Conservation (phyloP, 495 filamentous ascomycete species). For the Aspergillus cavernicola region DNA sequence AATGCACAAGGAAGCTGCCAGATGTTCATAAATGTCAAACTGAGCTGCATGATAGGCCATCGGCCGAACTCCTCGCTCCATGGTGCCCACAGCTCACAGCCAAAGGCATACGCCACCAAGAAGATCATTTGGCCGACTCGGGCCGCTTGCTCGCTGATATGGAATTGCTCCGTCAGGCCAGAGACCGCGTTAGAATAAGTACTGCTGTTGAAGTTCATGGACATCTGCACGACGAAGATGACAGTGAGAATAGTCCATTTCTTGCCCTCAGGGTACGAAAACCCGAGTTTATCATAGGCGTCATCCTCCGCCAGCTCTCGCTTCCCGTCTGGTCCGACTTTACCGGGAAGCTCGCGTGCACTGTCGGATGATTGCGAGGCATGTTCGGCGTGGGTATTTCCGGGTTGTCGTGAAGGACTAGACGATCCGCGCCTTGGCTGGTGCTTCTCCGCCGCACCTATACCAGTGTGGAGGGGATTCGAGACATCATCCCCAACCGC, state of each 20-base stretch:
- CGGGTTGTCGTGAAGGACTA: slow-evolving; percentile 15
- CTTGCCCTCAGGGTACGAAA: slow-evolving; percentile 59
- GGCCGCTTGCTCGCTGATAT: slow-evolving; percentile 60
- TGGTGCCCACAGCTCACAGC: slow-evolving; percentile 79
- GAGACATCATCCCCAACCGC: slow-evolving; percentile 1
- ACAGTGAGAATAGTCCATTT: slow-evolving; percentile 73
- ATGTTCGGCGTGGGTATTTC: slow-evolving; percentile 19
- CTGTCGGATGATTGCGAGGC: slow-evolving; percentile 18
- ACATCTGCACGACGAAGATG: slow-evolving; percentile 73
- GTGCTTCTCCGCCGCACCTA: slow-evolving; percentile 1
- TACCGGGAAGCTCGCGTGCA: slow-evolving; percentile 13
- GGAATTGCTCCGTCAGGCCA: slow-evolving; percentile 58
- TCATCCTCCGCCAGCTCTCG: slow-evolving; percentile 61
- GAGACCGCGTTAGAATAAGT: slow-evolving; percentile 64
- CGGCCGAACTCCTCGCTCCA: slow-evolving; percentile 80
- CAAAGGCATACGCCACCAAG: slow-evolving; percentile 71
- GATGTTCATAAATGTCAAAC: slow-evolving; percentile 67
- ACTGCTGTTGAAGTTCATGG: slow-evolving; percentile 83
- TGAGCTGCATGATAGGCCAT: slow-evolving; percentile 67
- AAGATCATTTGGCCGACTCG: slow-evolving; percentile 67
- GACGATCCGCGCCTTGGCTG: not conserved
- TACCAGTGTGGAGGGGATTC: not conserved
- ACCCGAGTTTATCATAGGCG: slow-evolving; percentile 62
- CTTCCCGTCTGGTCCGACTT: slow-evolving; percentile 34
- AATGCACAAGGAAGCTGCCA: slow-evolving; percentile 70